Base-by-base conservation (phyloP, 73 alveolate genomes). In the Diophrys appendiculata region DNA sequence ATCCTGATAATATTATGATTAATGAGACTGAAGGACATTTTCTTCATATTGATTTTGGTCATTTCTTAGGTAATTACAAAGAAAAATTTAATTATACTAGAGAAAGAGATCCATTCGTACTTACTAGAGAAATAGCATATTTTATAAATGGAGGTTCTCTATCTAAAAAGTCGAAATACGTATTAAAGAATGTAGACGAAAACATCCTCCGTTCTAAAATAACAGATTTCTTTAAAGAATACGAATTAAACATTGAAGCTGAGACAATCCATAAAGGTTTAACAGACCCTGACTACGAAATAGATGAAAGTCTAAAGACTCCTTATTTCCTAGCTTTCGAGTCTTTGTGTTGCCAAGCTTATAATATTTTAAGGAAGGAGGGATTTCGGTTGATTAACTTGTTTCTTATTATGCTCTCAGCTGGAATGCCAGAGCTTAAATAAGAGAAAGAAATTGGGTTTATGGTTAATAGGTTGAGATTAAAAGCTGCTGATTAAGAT, bases 11-110 rank as follows among this genome's bases (percentile, higher is more conserved):
- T 79, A 94, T 96, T 78, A 96, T 96, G 99, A 78, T 96, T 33
- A 89, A 87, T 60, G 88, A 90, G 81, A 89, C 89, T 71, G 92
- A 90, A 86, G 99, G 99, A 0, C 96, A 94, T 76, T 87, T 94
- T 77, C 88, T 96, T 84, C 99, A 96, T 84, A 94, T 96, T 33
- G 99, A 96, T 87, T 96, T 96, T 76, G 99, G 99, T 8, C 99
- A 96, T 84, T 96, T 96, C 78, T 83, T 96, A 5, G 99, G 99
- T 8, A 95, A 96, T 86, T 94, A 94, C 52, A 96, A 96, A 88
- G 90, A 84, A 81, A 96, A 96, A 88, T 91, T 94, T 83, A 98
- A 98, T 18, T 82, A 94, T 69, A 96, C 94, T 70, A 85, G 99
- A 87, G 99, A 93, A 84, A 72, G 98, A 80, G 97, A 91, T 52